These are phyloP conservation scores for Nitzschia sp. DNA, from an alignment of 108 stramenopile species.

Conservation along the genomic window DNA sequence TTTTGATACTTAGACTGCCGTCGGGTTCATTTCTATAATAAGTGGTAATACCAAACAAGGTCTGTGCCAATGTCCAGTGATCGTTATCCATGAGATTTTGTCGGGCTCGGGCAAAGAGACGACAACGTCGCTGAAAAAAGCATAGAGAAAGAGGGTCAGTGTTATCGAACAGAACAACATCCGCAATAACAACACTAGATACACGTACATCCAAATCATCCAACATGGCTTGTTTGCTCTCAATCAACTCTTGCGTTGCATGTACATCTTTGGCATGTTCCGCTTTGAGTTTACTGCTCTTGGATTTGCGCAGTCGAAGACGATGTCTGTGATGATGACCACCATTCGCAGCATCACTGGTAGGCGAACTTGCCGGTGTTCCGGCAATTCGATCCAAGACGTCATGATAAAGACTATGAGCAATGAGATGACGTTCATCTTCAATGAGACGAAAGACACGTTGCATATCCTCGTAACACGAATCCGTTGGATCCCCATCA, in stretches of 20 bases:
- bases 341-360: background rate
- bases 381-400: constrained; percentile 29
- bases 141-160: background rate
- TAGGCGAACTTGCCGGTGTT: background rate
- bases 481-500: constrained; percentile 47
- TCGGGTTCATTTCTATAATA: constrained; percentile 77
- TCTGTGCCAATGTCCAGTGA: constrained; percentile 65
- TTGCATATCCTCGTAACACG: constrained; percentile 43
- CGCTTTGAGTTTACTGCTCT: background rate
- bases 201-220: constrained; percentile 32
- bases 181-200: constrained; percentile 4
- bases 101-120: constrained; percentile 40
- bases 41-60: constrained; percentile 80
- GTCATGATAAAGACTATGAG: constrained; percentile 46
- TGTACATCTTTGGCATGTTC: constrained; percentile 8
- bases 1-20: constrained; percentile 72
- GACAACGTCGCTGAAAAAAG: constrained; percentile 30
- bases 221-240: constrained; percentile 9
- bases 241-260: constrained; percentile 8
- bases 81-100: constrained; percentile 45
- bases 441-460: constrained; percentile 64
- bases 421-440: constrained; percentile 74
- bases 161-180: background rate
- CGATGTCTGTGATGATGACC: background rate
- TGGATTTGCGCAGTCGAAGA: background rate